Evolutionary conservation across 495 filamentous ascomycete species (phyloP).

Genomic region (Daldinia childiae): DNA sequence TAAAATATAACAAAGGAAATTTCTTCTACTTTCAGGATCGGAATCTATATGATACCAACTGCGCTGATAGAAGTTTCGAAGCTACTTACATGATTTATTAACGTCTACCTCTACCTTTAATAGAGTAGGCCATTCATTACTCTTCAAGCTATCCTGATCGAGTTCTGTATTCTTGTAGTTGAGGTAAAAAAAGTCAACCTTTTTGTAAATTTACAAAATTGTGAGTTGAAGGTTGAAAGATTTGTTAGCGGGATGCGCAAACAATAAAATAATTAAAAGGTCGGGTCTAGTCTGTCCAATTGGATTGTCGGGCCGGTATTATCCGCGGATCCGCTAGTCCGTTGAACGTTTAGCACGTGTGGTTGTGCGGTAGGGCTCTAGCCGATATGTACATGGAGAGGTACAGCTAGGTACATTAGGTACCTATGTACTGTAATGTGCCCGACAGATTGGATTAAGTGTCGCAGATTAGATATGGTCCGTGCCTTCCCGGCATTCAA

Average conservation of each 20-base stretch:
- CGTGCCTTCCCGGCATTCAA: neutral
- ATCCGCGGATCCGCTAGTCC: conserved; percentile 13
- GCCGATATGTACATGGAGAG: neutral
- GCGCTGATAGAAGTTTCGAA: neutral
- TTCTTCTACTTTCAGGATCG: neutral
- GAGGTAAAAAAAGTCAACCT: conserved; percentile 11
- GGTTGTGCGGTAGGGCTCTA: neutral
- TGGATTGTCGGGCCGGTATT: conserved; percentile 32
- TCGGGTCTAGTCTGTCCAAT: conserved; percentile 15
- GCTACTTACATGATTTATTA: conserved; percentile 21
- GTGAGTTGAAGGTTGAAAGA: conserved; percentile 12
- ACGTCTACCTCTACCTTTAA: neutral
- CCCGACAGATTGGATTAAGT: conserved; percentile 1
- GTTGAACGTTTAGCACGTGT: conserved; percentile 3
- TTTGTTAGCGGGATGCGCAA: conserved; percentile 18
- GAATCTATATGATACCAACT: neutral
- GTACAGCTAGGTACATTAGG: neutral
- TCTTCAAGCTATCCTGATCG: neutral
- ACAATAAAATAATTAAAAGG: conserved; percentile 7
- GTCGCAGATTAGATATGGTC: neutral
- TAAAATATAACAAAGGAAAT: conserved; percentile 6
- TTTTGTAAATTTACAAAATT: neutral
- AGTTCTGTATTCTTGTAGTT: neutral
- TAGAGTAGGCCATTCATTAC: conserved; percentile 6
- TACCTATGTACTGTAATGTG: neutral